A percentile compares a stretch with the other conserved stretches of the same genome.
These are phyloP conservation scores for Rubus parviflorus DNA, from an alignment of 306 rosid genomes.

Conservation along the genomic window DNA sequence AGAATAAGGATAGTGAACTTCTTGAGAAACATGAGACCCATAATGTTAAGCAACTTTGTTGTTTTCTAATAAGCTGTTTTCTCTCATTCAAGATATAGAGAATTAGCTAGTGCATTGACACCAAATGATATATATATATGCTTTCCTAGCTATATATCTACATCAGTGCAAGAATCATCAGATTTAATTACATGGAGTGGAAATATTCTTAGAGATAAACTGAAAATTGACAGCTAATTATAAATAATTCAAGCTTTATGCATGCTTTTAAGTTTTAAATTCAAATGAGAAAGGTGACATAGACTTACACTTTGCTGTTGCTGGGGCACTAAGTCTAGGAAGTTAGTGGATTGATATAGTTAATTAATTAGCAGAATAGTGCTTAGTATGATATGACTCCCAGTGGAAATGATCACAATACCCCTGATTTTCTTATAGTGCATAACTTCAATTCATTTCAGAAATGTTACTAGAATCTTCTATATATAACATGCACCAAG, in stretches of 20 bases:
- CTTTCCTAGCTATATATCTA: slow-evolving; percentile 30
- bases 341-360: slow-evolving; percentile 51
- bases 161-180: slow-evolving; percentile 20
- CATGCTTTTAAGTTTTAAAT: slow-evolving; percentile 31
- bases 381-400: slow-evolving; percentile 27
- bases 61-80: slow-evolving; percentile 24
- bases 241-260: slow-evolving; percentile 23
- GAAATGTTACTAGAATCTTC: neutral
- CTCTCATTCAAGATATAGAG: slow-evolving; percentile 33
- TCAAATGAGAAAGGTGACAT: slow-evolving; percentile 45
- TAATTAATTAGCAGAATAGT: slow-evolving; percentile 33
- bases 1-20: slow-evolving; percentile 51
- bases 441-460: neutral
- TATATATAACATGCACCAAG: neutral
- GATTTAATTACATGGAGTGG: slow-evolving; percentile 21
- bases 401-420: slow-evolving; percentile 51
- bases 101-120: slow-evolving; percentile 21
- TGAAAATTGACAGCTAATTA: slow-evolving; percentile 42
- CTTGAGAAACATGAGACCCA: slow-evolving; percentile 51
- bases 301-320: slow-evolving; percentile 66
- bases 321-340: slow-evolving; percentile 68
- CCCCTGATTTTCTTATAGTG: slow-evolving; percentile 19
- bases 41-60: slow-evolving; percentile 15
- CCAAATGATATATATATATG: slow-evolving; percentile 21
- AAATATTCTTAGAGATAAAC: slow-evolving; percentile 20